Evolutionary conservation across 2,329 filamentous ascomycete species (phyloP).

Genomic region (Sclerotinia minor): DNA sequence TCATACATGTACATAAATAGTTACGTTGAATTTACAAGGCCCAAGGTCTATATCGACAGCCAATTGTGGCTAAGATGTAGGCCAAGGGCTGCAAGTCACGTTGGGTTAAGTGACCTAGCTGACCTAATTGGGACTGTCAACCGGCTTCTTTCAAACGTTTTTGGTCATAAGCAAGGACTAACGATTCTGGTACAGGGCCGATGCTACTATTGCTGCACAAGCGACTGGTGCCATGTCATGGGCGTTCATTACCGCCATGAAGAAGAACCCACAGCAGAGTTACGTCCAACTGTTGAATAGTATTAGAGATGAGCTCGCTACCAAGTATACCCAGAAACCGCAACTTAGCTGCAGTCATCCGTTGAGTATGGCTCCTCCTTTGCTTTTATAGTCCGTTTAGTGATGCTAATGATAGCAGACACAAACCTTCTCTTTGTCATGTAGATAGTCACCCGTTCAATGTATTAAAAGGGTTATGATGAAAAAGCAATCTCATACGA

Average conservation of each 20-base stretch:
- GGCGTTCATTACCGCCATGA: constrained; percentile 89
- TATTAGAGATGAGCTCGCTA: constrained; percentile 83
- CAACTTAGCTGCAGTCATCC: constrained; percentile 96
- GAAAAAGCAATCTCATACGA: constrained; percentile 8
- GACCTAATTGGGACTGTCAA: background rate
- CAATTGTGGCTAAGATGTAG: constrained; percentile 36
- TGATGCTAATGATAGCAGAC: constrained; percentile 46
- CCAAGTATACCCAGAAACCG: constrained; percentile 91
- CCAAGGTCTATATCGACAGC: constrained; percentile 35
- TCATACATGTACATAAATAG: constrained; percentile 27
- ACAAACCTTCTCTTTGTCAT: constrained; percentile 64
- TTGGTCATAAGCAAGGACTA: constrained; percentile 9
- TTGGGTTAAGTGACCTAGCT: constrained; percentile 35
- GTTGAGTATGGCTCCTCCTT: constrained; percentile 61
- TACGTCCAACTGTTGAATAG: constrained; percentile 95
- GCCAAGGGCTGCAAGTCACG: constrained; percentile 41
- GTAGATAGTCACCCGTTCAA: constrained; percentile 43
- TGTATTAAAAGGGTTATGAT: constrained; percentile 18
- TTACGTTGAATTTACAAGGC: constrained; percentile 32
- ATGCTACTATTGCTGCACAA: constrained; percentile 79
- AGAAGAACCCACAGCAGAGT: constrained; percentile 91
- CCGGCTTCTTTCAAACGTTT: background rate
- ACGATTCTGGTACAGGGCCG: constrained; percentile 59
- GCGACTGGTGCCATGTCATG: constrained; percentile 98
- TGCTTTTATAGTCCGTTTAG: constrained; percentile 6